phyloP scores from a whole-genome alignment of 495 filamentous ascomycete genomes.

The Penicillium paxilli region DNA sequence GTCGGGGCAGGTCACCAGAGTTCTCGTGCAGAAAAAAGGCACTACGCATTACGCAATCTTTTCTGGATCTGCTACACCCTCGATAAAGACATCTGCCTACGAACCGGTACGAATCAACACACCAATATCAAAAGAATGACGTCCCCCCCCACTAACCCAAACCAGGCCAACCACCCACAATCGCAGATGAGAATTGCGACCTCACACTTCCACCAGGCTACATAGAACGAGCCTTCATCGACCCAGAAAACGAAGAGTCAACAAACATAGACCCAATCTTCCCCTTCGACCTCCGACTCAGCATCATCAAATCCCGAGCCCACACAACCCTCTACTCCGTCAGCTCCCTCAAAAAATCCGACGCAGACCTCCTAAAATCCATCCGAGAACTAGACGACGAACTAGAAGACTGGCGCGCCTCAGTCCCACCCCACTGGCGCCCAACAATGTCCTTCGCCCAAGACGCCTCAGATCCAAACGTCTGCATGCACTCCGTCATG shows the following conservation, averaged over 20 bases:
- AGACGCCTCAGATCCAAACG: constrained; percentile 33
- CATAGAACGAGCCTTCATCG: constrained; percentile 30
- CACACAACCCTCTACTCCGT: constrained; percentile 50
- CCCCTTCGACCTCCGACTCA: constrained; percentile 49
- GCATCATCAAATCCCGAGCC: constrained; percentile 51
- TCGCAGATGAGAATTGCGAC: constrained; percentile 55
- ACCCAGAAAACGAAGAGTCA: constrained; percentile 24
- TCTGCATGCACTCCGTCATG: constrained; percentile 45
- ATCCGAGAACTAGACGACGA: constrained; percentile 55
- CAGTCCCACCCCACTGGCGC: constrained; percentile 41
- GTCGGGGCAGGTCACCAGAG: not conserved
- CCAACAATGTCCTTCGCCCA: constrained; percentile 44
- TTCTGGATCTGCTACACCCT: constrained; percentile 56
- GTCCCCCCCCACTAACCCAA: no score
- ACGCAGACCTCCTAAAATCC: constrained; percentile 51
- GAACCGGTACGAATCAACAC: constrained; percentile 27
- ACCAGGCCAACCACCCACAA: constrained; percentile 45
- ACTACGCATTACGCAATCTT: constrained; percentile 43
- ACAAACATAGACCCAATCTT: constrained; percentile 35
- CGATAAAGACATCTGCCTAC: constrained; percentile 52
- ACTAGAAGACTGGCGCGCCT: constrained; percentile 50
- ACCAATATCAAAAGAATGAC: no score
- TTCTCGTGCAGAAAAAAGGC: constrained; percentile 14
- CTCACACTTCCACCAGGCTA: constrained; percentile 50
- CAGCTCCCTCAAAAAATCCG: constrained; percentile 45